Evolutionary conservation across 148 eudicot genomes (phyloP).

Genomic region (Amaranthus hypochondriacus): DNA sequence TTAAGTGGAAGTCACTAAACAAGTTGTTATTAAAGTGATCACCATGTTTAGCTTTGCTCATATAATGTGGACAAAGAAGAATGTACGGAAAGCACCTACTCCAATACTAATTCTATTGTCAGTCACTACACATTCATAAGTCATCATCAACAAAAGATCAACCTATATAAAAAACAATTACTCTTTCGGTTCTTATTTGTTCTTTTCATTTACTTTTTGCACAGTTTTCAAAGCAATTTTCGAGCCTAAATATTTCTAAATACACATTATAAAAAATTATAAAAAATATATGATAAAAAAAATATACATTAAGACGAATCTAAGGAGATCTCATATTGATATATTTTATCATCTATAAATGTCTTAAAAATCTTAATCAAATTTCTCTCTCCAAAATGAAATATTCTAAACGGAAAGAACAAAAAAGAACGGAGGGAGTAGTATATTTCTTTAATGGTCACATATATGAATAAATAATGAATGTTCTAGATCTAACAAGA

Average conservation of each 20-base stretch:
- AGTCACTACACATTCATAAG: conserved; percentile 1
- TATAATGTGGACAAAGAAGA: conserved; percentile 16
- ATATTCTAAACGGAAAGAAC: no score
- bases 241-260: no score
- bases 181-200: no score
- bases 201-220: no score
- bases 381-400: no score
- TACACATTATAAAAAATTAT: no score
- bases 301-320: no score
- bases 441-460: conserved; percentile 6
- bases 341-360: no score
- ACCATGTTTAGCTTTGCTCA: not conserved
- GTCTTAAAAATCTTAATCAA: no score
- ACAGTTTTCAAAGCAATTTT: no score
- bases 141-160: conserved; percentile 11
- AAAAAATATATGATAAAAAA: no score
- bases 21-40: conserved; percentile 16
- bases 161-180: not conserved
- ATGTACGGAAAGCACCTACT: conserved; percentile 22
- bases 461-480: not conserved
- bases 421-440: not conserved
- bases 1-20: conserved; percentile 26
- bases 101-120: conserved; percentile 20
- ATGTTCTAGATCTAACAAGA: not conserved
- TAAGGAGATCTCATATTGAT: no score